Base-by-base conservation (phyloP, 805 yeast genomes). In the Myxozyma udenii region DNA sequence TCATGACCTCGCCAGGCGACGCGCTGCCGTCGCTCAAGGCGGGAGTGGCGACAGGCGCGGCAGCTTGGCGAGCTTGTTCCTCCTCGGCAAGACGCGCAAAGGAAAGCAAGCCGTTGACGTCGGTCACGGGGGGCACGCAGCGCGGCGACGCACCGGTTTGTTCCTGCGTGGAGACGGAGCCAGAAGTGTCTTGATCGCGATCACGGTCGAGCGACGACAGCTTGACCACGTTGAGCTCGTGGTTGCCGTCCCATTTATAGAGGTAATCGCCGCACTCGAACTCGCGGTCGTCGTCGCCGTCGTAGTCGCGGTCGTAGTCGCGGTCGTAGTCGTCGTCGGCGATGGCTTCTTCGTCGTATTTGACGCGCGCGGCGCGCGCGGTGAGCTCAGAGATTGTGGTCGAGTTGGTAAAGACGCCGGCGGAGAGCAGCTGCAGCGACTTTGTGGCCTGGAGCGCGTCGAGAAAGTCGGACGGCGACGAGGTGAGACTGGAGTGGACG, bases 361-460 rank as follows among this genome's bases (percentile, higher is more conserved):
- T 9, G 19, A 5, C 44, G 44, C 23, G 33, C 11, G 5, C 4
- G 21, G 18, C 23, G 6, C 5, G 26, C 25, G n/a, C 22, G 22
- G 22, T n/a, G n/a, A 22, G 18, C 12, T 4, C 12, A 7, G 21
- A 6, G 5, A 30, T 35, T 19, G 36, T 32, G 11, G 44, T 24
- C 16, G 41, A 45, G 44, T 50, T 11, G 44, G 33, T 28, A 19
- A 46, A 18, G 4, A 41, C 45, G 16, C 62, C 63, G 7, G 68
- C 64, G 5, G 73, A 67, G 28, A 72, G 56, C 53, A 68, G 71
- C 62, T 72, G 75, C 41, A 72, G 62, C 23, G 73, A 68, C 21
- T 73, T 62, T 21, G 74, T 69, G 25, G 76, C 76, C 52, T 69
- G 71, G 39, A 72, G 61, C 54, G 72, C 71, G 54, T 66, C 69